Evolutionary conservation across 495 filamentous ascomycete species (phyloP).

Genomic region (Penicillium maclennaniae): DNA sequence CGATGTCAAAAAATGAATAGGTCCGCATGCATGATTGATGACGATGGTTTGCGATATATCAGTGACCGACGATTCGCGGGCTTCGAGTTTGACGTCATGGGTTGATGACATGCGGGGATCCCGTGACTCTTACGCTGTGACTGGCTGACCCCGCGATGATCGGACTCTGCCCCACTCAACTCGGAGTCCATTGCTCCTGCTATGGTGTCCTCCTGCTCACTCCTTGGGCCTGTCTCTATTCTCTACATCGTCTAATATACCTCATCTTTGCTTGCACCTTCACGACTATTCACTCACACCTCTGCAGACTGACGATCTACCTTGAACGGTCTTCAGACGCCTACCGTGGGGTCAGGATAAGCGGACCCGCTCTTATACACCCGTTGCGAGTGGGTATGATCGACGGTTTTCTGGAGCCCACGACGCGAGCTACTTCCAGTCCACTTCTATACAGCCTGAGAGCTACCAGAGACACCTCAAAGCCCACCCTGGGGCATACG

Average conservation of each 20-base stretch:
- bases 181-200: slow-evolving; percentile 18
- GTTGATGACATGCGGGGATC: neutral
- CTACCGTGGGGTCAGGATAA: slow-evolving; percentile 4
- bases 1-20: neutral
- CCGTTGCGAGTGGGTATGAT: slow-evolving; percentile 19
- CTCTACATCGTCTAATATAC: neutral
- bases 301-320: neutral
- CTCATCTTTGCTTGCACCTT: neutral
- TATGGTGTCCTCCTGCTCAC: slow-evolving; percentile 1
- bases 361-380: slow-evolving; percentile 6
- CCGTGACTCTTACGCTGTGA: slow-evolving; percentile 3
- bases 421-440: slow-evolving; percentile 2
- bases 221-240: neutral
- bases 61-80: neutral
- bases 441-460: neutral
- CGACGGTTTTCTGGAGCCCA: slow-evolving; percentile 7
- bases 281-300: neutral
- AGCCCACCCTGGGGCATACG: neutral
- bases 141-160: slow-evolving; percentile 11
- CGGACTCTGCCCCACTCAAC: neutral
- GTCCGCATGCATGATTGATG: slow-evolving; percentile 3
- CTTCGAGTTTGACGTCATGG: slow-evolving; percentile 7
- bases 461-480: neutral
- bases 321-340: slow-evolving; percentile 3
- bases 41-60: neutral